phyloP scores from a whole-genome alignment of 2,329 filamentous ascomycete genomes.

The Alternaria panax region DNA sequence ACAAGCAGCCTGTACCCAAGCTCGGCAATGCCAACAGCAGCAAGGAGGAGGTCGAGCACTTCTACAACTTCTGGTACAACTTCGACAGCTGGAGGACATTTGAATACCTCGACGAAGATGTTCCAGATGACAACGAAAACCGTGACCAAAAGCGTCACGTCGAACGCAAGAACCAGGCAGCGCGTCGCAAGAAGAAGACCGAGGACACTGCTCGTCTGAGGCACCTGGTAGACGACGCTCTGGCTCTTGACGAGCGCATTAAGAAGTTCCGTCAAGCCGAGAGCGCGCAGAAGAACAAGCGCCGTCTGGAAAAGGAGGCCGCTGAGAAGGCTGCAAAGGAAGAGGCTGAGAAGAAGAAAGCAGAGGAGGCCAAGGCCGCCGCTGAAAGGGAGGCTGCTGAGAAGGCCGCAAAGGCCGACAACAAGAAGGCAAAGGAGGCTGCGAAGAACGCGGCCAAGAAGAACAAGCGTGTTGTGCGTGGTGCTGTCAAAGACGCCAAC shows the following conservation, averaged over 20 bases:
- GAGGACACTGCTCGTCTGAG: conserved; percentile 93
- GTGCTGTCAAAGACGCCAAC: conserved; percentile 94
- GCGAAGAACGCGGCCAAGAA: conserved; percentile 99
- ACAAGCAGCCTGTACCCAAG: conserved; percentile 83
- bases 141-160: conserved; percentile 98
- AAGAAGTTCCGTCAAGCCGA: conserved; percentile 95
- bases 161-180: conserved; percentile 97
- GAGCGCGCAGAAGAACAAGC: conserved; percentile 95
- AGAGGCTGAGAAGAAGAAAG: conserved; percentile 82
- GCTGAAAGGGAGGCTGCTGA: conserved; percentile 87
- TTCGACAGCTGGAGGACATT: conserved; percentile 98
- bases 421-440: conserved; percentile 97
- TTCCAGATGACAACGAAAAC: conserved; percentile 98
- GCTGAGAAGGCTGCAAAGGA: conserved; percentile 87
- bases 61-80: conserved; percentile 99
- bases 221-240: conserved; percentile 85
- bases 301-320: conserved; percentile 86
- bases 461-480: conserved; percentile 98
- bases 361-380: conserved; percentile 78
- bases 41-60: conserved; percentile 89
- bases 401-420: conserved; percentile 81
- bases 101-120: conserved; percentile 98
- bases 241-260: conserved; percentile 89
- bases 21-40: conserved; percentile 85
- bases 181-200: conserved; percentile 98